phyloP scores from a whole-genome alignment of 192 early-diverging fungal species.

The Linnemannia exigua region DNA sequence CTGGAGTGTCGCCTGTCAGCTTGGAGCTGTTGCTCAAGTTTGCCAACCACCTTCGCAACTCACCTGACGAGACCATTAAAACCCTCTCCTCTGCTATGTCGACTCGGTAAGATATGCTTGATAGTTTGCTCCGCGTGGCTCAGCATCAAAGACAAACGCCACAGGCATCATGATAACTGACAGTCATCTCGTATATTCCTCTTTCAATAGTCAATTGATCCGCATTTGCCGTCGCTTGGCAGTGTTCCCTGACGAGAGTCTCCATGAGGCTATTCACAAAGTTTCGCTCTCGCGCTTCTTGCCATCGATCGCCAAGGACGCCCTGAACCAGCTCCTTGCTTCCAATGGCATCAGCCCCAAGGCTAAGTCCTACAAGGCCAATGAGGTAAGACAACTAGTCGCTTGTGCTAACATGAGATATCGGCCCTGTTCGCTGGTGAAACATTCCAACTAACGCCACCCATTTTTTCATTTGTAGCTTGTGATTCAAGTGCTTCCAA shows the following conservation, averaged over 20 bases:
- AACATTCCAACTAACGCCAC: not conserved
- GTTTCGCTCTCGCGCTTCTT: conserved; percentile 80
- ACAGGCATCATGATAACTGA: not conserved
- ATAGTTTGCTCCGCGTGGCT: not conserved
- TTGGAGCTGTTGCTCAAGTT: conserved; percentile 64
- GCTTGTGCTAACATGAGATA: not conserved
- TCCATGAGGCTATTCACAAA: conserved; percentile 74
- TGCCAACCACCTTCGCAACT: conserved; percentile 70
- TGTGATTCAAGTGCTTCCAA: conserved; percentile 66
- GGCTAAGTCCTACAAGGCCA: conserved; percentile 35
- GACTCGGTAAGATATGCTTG: conserved; percentile 64
- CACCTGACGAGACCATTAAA: conserved; percentile 71
- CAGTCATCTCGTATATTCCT: not conserved
- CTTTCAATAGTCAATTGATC: conserved; percentile 72
- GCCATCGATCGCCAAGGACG: conserved; percentile 75
- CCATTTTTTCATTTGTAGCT: conserved; percentile 28
- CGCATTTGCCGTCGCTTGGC: conserved; percentile 77
- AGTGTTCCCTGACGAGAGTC: conserved; percentile 71
- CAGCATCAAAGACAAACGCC: not conserved
- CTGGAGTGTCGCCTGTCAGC: conserved; percentile 62
- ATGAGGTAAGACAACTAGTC: conserved; percentile 53
- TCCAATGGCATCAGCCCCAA: conserved; percentile 66
- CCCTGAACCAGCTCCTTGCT: conserved; percentile 72
- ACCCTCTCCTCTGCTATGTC: conserved; percentile 73
- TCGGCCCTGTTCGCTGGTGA: not conserved